These are phyloP conservation scores for Talaromyces nanjingensis DNA, from an alignment of 495 filamentous ascomycete species.

Conservation along the genomic window DNA sequence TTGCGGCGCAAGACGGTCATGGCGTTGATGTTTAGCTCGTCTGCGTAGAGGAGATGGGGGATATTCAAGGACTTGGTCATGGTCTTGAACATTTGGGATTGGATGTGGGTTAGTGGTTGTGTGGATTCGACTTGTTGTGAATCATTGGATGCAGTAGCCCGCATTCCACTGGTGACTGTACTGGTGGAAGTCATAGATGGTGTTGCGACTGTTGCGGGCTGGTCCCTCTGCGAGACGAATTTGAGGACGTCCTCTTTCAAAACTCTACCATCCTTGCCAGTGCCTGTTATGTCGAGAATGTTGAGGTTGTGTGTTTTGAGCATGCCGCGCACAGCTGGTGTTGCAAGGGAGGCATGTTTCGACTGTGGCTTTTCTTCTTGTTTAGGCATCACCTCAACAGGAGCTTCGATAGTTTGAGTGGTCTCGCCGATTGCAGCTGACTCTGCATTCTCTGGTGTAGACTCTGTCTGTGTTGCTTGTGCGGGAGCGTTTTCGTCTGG, in stretches of 20 bases:
- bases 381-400: not conserved
- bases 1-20: slow-evolving; percentile 62
- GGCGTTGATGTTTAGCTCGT: slow-evolving; percentile 71
- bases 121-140: slow-evolving; percentile 56
- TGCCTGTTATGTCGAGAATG: slow-evolving; percentile 71
- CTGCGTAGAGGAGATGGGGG: slow-evolving; percentile 89
- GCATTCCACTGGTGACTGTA: not conserved
- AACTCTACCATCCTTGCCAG: slow-evolving; percentile 87
- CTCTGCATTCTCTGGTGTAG: slow-evolving; percentile 12
- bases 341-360: slow-evolving; percentile 68
- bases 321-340: slow-evolving; percentile 86
- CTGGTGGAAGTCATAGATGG: slow-evolving; percentile 8
- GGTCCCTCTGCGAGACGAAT: slow-evolving; percentile 41
- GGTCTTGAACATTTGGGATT: slow-evolving; percentile 93
- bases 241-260: slow-evolving; percentile 89
- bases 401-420: not conserved
- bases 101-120: slow-evolving; percentile 64
- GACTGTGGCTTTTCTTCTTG: slow-evolving; percentile 18
- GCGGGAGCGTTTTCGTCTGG: slow-evolving; percentile 37
- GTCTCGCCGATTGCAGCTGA: slow-evolving; percentile 14
- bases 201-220: slow-evolving; percentile 1
- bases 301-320: slow-evolving; percentile 69
- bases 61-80: slow-evolving; percentile 90
- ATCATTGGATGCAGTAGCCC: slow-evolving; percentile 17
- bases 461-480: slow-evolving; percentile 18